phyloP scores from a whole-genome alignment of 352 stramenopile genomes.

The Phytophthora crassamura region DNA sequence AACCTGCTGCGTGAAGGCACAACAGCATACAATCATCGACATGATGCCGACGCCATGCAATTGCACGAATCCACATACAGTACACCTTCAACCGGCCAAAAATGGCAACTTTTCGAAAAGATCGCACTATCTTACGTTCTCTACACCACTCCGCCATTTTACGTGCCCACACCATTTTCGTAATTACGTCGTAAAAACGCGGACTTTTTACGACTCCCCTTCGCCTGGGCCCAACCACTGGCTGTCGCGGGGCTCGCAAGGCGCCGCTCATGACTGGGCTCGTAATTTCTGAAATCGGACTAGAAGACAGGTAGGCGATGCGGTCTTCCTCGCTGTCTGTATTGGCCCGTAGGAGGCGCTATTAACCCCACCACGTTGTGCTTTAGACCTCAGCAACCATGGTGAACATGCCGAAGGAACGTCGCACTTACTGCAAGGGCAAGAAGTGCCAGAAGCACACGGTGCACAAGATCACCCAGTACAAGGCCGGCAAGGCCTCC shows the following conservation, averaged over 20 bases:
- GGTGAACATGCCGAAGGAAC: constrained; percentile 99
- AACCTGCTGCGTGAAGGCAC: neutral
- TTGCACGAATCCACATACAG: neutral
- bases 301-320: constrained; percentile 80
- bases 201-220: constrained; percentile 21
- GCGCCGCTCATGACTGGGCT: constrained; percentile 32
- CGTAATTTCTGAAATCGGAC: constrained; percentile 89
- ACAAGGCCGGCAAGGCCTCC: constrained; percentile 99
- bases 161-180: neutral
- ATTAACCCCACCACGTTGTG: constrained; percentile 11
- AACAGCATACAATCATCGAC: too few species aligned
- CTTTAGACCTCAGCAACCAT: constrained; percentile 92
- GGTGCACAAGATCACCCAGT: constrained; percentile 99
- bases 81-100: too few species aligned
- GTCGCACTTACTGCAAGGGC: constrained; percentile 98
- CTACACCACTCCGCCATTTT: neutral
- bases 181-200: constrained; percentile 33
- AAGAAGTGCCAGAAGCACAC: constrained; percentile 99
- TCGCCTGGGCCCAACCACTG: constrained; percentile 35
- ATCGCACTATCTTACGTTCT: neutral
- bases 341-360: neutral
- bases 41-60: neutral
- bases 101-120: too few species aligned
- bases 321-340: neutral
- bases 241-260: constrained; percentile 38